These are phyloP conservation scores for Aegle marmelos DNA, from an alignment of 345 rosid genomes.

Conservation along the genomic window DNA sequence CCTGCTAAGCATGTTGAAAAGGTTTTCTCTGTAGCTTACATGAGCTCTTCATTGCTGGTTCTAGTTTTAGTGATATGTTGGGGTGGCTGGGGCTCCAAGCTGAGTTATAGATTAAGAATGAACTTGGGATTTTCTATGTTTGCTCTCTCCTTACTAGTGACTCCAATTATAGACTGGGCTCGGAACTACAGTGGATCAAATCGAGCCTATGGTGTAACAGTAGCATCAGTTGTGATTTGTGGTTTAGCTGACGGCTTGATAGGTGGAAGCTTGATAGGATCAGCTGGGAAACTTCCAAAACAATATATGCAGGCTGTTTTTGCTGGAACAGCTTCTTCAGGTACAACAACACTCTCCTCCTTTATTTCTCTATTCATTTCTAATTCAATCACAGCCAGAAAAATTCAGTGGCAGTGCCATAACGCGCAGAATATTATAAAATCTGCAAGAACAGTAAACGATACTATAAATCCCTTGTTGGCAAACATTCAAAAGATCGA, in stretches of 20 bases:
- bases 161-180: constrained; percentile 65
- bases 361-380: neutral
- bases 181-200: constrained; percentile 28
- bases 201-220: constrained; percentile 44
- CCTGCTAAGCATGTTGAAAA: constrained; percentile 70
- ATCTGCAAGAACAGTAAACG: neutral
- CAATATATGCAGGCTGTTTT: constrained; percentile 94
- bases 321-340: constrained; percentile 97
- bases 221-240: constrained; percentile 65
- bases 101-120: constrained; percentile 60
- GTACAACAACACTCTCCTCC: constrained; percentile 20
- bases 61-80: constrained; percentile 52
- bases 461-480: neutral
- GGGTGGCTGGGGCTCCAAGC: constrained; percentile 55
- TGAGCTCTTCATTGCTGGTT: constrained; percentile 70
- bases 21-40: constrained; percentile 89
- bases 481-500: neutral
- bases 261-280: constrained; percentile 83
- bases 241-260: constrained; percentile 91
- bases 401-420: neutral
- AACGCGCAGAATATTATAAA: neutral
- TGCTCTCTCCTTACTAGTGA: constrained; percentile 63
- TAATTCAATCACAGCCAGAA: neutral
- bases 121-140: constrained; percentile 80
- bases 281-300: constrained; percentile 83